Conservation (phyloP, 2,329 filamentous ascomycete genomes). For the Beauveria rudraprayagi region DNA sequence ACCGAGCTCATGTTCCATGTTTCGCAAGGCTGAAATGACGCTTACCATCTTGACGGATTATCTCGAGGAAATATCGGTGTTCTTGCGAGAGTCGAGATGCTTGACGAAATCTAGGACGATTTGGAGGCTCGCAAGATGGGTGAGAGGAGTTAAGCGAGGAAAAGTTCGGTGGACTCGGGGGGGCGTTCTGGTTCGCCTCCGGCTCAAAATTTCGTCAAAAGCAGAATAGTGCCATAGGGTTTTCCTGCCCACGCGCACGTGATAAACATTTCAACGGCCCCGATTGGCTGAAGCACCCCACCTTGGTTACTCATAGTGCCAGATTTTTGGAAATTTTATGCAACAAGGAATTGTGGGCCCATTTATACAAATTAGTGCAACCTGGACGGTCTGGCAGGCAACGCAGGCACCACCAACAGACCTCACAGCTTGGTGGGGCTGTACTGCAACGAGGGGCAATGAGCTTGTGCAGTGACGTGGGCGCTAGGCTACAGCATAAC, state of each 20-base stretch:
- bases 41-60: conserved; percentile 65
- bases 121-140: conserved; percentile 44
- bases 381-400: neutral
- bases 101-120: conserved; percentile 50
- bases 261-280: conserved; percentile 14
- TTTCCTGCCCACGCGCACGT: conserved; percentile 30
- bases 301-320: conserved; percentile 11
- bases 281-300: conserved; percentile 15
- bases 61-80: conserved; percentile 33
- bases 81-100: conserved; percentile 40
- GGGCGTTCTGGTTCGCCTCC: conserved; percentile 26
- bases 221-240: conserved; percentile 31
- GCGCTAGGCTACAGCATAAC: conserved; percentile 7
- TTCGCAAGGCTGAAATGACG: conserved; percentile 20
- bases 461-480: conserved; percentile 8
- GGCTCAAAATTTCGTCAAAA: conserved; percentile 32
- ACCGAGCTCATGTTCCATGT: conserved; percentile 3
- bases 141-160: conserved; percentile 39
- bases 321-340: conserved; percentile 12
- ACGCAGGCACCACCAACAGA: neutral
- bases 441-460: neutral
- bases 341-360: neutral
- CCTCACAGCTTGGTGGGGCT: neutral
- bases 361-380: conserved; percentile 11
- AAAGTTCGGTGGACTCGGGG: conserved; percentile 39